Evolutionary conservation across 495 filamentous ascomycete species (phyloP).

Genomic region (Elasticomyces elasticus): DNA sequence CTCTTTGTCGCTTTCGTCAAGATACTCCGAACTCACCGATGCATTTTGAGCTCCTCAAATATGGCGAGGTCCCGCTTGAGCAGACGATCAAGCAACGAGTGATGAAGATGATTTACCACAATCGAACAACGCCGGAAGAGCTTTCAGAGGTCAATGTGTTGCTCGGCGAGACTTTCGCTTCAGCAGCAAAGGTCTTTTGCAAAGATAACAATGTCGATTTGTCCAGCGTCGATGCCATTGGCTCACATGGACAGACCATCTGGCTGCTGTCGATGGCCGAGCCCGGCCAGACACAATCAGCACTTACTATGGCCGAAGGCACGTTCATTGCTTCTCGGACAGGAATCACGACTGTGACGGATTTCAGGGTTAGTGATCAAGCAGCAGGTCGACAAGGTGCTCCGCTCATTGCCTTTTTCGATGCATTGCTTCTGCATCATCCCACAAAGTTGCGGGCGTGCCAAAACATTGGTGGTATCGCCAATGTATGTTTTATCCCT

Average conservation of each 20-base stretch:
- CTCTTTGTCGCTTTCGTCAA: constrained; percentile 18
- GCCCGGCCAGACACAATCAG: constrained; percentile 38
- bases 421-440: constrained; percentile 42
- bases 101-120: constrained; percentile 19
- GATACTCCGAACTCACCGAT: constrained; percentile 9
- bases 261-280: constrained; percentile 48
- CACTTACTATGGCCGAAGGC: constrained; percentile 41
- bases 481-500: constrained; percentile 51
- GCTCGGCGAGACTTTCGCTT: constrained; percentile 22
- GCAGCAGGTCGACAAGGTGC: constrained; percentile 39
- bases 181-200: constrained; percentile 25
- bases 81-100: constrained; percentile 43
- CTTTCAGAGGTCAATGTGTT: constrained; percentile 20
- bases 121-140: constrained; percentile 16
- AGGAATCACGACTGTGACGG: constrained; percentile 38
- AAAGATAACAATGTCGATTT: constrained; percentile 38
- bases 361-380: constrained; percentile 38
- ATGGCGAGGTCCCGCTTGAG: constrained; percentile 40
- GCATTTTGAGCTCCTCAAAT: constrained; percentile 32
- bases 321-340: constrained; percentile 34
- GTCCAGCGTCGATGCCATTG: constrained; percentile 43
- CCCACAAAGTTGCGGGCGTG: constrained; percentile 46
- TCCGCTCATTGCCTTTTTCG: constrained; percentile 40
- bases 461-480: constrained; percentile 53
- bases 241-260: constrained; percentile 51